Evolutionary conservation across 1,139 yeast genomes (phyloP).

Genomic region (Kodamaea arcana): DNA sequence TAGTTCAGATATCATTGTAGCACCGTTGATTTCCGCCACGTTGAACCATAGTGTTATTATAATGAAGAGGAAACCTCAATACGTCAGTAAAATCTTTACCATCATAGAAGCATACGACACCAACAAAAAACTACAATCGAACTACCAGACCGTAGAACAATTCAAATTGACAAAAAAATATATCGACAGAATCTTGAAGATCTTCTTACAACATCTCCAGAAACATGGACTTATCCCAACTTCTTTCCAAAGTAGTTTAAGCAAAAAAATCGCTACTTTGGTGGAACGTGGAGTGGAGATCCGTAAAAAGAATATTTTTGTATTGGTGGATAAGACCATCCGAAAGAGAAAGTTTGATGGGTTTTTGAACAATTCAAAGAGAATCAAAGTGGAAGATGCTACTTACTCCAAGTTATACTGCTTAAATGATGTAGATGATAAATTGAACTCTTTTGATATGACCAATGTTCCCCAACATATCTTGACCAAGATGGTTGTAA

Average conservation of each 20-base stretch:
- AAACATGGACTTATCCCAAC: constrained; percentile 33
- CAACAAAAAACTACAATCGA: constrained; percentile 37
- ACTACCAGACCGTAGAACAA: constrained; percentile 42
- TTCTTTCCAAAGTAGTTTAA: constrained; percentile 26
- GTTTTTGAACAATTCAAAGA: constrained; percentile 22
- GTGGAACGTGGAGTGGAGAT: constrained; percentile 40
- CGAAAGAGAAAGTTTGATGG: constrained; percentile 40
- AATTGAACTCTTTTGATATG: constrained; percentile 64
- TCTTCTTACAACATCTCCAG: constrained; percentile 34
- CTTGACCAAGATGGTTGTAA: constrained; percentile 60
- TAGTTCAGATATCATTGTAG: constrained; percentile 50
- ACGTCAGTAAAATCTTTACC: constrained; percentile 39
- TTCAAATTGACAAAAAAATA: constrained; percentile 41
- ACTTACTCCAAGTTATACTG: constrained; percentile 46
- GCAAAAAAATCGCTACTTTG: constrained; percentile 26
- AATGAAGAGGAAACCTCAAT: constrained; percentile 55
- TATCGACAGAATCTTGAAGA: constrained; percentile 36
- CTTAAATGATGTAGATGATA: constrained; percentile 58
- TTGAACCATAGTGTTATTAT: constrained; percentile 49
- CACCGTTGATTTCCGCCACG: constrained; percentile 54
- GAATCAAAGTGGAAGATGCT: constrained; percentile 24
- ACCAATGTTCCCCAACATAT: constrained; percentile 62
- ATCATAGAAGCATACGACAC: constrained; percentile 36
- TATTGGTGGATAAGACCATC: constrained; percentile 27
- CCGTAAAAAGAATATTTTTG: constrained; percentile 37